Evolutionary conservation across 345 rosid genomes (phyloP), one percentile per base, ranked within the genome.

Genomic region (Lagerstroemia speciosa): DNA sequence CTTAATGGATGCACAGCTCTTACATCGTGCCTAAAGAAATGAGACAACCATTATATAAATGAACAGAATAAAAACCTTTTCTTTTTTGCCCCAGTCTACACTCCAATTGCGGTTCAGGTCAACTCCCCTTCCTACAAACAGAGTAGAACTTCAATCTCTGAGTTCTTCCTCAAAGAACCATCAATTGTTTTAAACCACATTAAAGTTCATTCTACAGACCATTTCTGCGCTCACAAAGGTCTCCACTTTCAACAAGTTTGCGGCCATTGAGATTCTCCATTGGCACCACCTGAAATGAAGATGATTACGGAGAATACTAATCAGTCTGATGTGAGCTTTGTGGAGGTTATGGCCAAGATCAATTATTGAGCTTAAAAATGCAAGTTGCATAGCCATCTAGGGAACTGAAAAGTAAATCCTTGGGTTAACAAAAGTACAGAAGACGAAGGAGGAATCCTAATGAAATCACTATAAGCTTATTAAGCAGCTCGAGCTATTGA

Each of bases 51-150:
- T 26, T 22, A 62, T n/a, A 68, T 31, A 43, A 32, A 52, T 60
- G 46, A 52, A 66, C 26, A 67, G 52, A 20, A 57, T 16, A 46
- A 45, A 55, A 33, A 92, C 99, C 92, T 95, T 85, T 81, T 95
- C 99, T 76, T 92, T 95, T 81, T 86, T 95, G 55, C 98, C 99
- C 99, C 99, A 92, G 72, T 95, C 97, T 61, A 95, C 98, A 33
- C 94, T 87, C 99, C 99, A 95, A 62, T 95, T 95, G 69, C 99
- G 82, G 79, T 95, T 92, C 66, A 95, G 88, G 79, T 95, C 99
- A 74, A 95, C 99, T 73, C 97, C 99, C 81, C 99, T 87, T 55
- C 96, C 99, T 94, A 83, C 75, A 67, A 64, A 40, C 57, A 31
- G 68, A 65, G n/a, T 65, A 17, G 48, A 70, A 30, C 48, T 68